Evolutionary conservation across 2,329 filamentous ascomycete species (phyloP).

Genomic region (Arthrobotrys musiformis): DNA sequence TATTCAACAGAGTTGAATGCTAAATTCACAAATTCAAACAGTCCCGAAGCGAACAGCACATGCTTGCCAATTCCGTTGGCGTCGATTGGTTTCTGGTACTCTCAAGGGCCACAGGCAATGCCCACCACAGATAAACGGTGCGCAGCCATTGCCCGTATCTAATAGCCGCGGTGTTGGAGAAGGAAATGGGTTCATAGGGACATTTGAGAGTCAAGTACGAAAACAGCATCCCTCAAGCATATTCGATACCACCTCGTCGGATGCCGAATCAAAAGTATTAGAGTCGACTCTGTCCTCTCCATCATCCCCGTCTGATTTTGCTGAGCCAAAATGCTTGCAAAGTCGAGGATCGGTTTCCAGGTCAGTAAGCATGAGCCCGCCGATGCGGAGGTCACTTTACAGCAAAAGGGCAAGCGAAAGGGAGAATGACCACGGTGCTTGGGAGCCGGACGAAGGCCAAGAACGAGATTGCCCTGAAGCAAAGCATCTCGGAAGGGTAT

Average conservation of each 20-base stretch:
- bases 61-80: conserved; percentile 60
- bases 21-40: conserved; percentile 20
- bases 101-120: conserved; percentile 58
- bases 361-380: conserved; percentile 45
- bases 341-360: conserved; percentile 28
- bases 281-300: conserved; percentile 30
- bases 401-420: conserved; percentile 11
- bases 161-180: conserved; percentile 12
- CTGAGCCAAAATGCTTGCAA: conserved; percentile 19
- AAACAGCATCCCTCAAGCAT: conserved; percentile 14
- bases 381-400: conserved; percentile 15
- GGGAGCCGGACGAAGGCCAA: conserved; percentile 35
- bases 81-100: conserved; percentile 59
- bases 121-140: conserved; percentile 12
- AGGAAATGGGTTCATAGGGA: conserved; percentile 14
- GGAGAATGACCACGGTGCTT: conserved; percentile 26
- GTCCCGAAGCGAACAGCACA: conserved; percentile 60
- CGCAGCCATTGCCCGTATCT: conserved; percentile 24
- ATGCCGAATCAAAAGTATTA: conserved; percentile 21
- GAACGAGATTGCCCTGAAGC: conserved; percentile 29
- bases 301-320: conserved; percentile 34
- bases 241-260: conserved; percentile 35
- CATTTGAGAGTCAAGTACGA: conserved; percentile 14
- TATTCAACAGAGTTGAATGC: neutral
- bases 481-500: conserved; percentile 3